Percentiles rank a stretch among this genome's conserved stretches.
Evolutionary conservation across 2,329 filamentous ascomycete genomes (phyloP).

Genomic region (Aspergillus ruber): DNA sequence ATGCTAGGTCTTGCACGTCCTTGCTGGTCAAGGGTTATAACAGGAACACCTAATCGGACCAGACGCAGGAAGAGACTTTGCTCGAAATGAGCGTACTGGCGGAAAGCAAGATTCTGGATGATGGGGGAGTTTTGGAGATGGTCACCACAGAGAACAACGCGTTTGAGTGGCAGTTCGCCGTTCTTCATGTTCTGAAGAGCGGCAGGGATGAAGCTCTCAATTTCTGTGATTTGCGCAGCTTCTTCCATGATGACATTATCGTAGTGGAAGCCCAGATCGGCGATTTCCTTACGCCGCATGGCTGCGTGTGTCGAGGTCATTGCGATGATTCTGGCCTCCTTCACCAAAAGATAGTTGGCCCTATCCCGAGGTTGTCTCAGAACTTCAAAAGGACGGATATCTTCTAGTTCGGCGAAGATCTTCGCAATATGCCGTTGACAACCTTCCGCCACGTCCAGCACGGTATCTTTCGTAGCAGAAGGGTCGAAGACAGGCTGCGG

Average conservation of each 20-base stretch:
- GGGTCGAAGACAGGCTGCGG: slow-evolving; percentile 77
- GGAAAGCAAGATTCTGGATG: slow-evolving; percentile 88
- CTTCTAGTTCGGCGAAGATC: slow-evolving; percentile 85
- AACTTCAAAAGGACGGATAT: slow-evolving; percentile 93
- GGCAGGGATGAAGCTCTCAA: slow-evolving; percentile 92
- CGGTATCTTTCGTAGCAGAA: slow-evolving; percentile 57
- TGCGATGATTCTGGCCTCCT: slow-evolving; percentile 93
- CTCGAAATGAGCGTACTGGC: slow-evolving; percentile 91
- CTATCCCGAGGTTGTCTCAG: slow-evolving; percentile 82
- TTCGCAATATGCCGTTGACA: slow-evolving; percentile 84
- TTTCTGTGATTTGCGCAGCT: slow-evolving; percentile 94
- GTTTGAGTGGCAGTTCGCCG: slow-evolving; percentile 69
- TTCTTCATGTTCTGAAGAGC: slow-evolving; percentile 78
- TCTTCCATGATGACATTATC: slow-evolving; percentile 99
- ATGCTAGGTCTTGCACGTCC: slow-evolving; percentile 83
- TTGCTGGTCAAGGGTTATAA: slow-evolving; percentile 84
- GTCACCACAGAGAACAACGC: slow-evolving; percentile 88
- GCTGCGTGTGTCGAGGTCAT: slow-evolving; percentile 99
- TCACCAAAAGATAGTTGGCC: slow-evolving; percentile 89
- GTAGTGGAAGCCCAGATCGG: slow-evolving; percentile 87
- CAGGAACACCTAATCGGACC: slow-evolving; percentile 85
- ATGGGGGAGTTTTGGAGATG: slow-evolving; percentile 96
- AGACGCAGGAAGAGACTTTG: slow-evolving; percentile 91
- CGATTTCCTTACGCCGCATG: slow-evolving; percentile 86
- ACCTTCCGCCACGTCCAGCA: slow-evolving; percentile 70